Evolutionary conservation across 768 basidiomycete genomes (phyloP).

Genomic region (Suillus decipiens): DNA sequence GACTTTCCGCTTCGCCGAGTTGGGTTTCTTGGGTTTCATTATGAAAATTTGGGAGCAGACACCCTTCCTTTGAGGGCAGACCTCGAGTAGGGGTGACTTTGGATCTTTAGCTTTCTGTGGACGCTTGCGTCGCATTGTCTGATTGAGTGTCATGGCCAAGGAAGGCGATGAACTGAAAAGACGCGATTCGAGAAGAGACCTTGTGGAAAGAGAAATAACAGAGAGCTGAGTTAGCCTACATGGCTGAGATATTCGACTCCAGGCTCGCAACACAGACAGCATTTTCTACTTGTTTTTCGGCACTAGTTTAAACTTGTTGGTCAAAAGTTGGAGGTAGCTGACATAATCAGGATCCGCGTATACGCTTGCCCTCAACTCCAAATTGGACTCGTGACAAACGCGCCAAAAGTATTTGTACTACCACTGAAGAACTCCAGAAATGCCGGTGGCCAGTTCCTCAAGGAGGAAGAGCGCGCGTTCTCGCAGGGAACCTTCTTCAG

Average conservation of each 20-base stretch:
- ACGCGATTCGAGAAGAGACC: conserved; percentile 36
- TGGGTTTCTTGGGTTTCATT: conserved; percentile 94
- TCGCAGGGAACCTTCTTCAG: conserved; percentile 52
- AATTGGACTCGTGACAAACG: conserved; percentile 16
- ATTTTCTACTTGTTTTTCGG: conserved; percentile 15
- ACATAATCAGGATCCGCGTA: conserved; percentile 26
- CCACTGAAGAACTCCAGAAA: conserved; percentile 14
- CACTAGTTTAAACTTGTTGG: background rate
- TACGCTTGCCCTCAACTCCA: conserved; percentile 29
- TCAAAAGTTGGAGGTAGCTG: background rate
- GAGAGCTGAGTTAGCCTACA: conserved; percentile 17
- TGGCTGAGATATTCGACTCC: conserved; percentile 20
- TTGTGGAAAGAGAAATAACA: background rate
- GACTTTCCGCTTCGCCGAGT: conserved; percentile 97
- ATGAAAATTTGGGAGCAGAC: conserved; percentile 84
- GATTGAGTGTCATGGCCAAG: conserved; percentile 76
- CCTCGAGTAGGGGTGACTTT: conserved; percentile 79
- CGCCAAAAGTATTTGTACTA: background rate
- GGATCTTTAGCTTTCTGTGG: conserved; percentile 45
- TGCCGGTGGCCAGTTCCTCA: conserved; percentile 38
- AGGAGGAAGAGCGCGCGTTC: conserved; percentile 37
- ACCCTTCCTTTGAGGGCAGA: conserved; percentile 86
- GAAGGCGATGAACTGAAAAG: conserved; percentile 65
- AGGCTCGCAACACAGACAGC: conserved; percentile 28
- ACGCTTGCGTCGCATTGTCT: conserved; percentile 80